Evolutionary conservation across 169 alveolate genomes (phyloP), one percentile per base, ranked within the genome.

Genomic region (Cryptosporidium ubiquitum): DNA sequence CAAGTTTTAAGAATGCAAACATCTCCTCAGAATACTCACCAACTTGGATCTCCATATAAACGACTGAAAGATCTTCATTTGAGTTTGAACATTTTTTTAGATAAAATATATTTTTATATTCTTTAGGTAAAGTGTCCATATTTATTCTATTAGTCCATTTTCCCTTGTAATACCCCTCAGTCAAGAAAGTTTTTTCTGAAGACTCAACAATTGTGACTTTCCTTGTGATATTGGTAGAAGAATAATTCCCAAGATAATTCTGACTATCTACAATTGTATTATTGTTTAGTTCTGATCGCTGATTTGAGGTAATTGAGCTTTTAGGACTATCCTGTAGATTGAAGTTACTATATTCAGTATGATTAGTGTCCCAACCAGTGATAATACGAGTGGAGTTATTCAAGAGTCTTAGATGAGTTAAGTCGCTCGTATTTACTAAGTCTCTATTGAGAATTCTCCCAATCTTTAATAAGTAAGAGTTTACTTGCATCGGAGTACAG

Each of bases 401-500:
- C 42, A 70, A 42, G 18, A 47, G 47, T 16, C 68, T 42, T 9
- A 33, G 84, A 18, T 39, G 44, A 9, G 26, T n/a, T 37, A 10
- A 26, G 40, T 74, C 86, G 7, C 29, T 23, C 16, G 23, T 23
- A 5, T 14, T 35, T 57, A 29, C 18, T 4, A 40, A 51, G 55
- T 42, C 70, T 33, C 70, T 74, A n/a, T 51, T 51, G 4, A 74
- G 71, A 1, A 58, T 42, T 33, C 58, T 74, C 35, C 64, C 52
- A 31, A 74, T 40, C 23, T 58, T 74, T 12, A 55, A 23, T 31
- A 74, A 40, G 47, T 74, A 74, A 29, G 69, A 74, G 47, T 74
- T 74, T 4, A 74, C 86, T 58, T 74, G 86, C 70, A 74, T 74
- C 4, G 86, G 86, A 31, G 86, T 74, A 26, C 86, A 74, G 12